phyloP scores from a whole-genome alignment of 768 basidiomycete genomes.

The Suillus cothurnatus region DNA sequence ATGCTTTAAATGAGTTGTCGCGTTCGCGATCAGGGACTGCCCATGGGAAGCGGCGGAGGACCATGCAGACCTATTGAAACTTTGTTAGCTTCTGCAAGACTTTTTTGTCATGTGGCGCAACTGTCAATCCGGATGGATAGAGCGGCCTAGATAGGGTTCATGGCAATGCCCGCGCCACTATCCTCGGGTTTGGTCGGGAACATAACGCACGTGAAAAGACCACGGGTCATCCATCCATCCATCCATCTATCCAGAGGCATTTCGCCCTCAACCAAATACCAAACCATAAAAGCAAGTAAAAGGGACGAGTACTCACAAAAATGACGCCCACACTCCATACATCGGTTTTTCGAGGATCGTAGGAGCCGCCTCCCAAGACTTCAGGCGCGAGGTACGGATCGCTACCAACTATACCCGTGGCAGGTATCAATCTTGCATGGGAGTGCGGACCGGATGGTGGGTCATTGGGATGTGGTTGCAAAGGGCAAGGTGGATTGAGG shows the following conservation, averaged over 20 bases:
- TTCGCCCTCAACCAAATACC: background rate
- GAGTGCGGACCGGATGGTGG: conserved; percentile 41
- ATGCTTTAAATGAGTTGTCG: conserved; percentile 89
- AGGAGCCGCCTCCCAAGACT: conserved; percentile 75
- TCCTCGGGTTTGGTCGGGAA: background rate
- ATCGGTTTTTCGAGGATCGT: conserved; percentile 97
- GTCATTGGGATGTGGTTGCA: conserved; percentile 11
- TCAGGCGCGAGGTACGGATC: conserved; percentile 99
- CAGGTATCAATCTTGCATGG: conserved; percentile 47
- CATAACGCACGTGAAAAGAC: background rate
- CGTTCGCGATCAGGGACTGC: conserved; percentile 95
- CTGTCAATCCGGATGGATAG: background rate
- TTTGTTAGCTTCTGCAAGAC: background rate
- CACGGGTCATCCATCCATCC: background rate
- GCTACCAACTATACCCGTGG: conserved; percentile 92
- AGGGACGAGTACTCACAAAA: conserved; percentile 58
- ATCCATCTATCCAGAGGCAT: background rate
- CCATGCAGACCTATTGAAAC: conserved; percentile 68
- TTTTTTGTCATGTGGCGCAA: background rate
- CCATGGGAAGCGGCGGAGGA: conserved; percentile 97
- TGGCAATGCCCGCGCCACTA: background rate
- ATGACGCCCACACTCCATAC: conserved; percentile 99
- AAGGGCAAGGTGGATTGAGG: background rate
- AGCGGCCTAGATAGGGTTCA: background rate
- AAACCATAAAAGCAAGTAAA: background rate